These are phyloP conservation scores for Talaromyces thailandensis DNA, from an alignment of 495 filamentous ascomycete genomes.

Conservation along the genomic window DNA sequence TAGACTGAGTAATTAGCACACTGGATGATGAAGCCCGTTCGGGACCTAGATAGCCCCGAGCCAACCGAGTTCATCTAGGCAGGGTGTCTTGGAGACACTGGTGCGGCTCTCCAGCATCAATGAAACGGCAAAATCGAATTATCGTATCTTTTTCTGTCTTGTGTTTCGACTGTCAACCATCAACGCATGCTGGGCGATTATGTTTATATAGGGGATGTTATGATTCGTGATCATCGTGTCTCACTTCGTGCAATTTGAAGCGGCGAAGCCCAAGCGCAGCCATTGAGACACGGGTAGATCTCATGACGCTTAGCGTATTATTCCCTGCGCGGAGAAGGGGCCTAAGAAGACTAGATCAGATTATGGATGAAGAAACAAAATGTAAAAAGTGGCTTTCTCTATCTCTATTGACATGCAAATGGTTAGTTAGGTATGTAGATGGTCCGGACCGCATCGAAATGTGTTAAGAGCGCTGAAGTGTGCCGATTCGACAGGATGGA, in stretches of 20 bases:
- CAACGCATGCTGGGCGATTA: not conserved
- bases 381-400: not conserved
- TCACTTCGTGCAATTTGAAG: not conserved
- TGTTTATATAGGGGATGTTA: not conserved
- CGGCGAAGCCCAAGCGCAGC: not conserved
- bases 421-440: not conserved
- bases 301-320: not conserved
- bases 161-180: too few species aligned
- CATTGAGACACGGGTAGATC: not conserved
- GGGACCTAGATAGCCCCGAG: not conserved
- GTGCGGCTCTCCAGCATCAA: not conserved
- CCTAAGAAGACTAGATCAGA: not conserved
- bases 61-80: not conserved
- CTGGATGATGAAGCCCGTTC: not conserved
- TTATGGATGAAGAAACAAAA: not conserved
- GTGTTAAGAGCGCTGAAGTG: not conserved
- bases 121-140: not conserved
- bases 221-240: not conserved
- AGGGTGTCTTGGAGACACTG: not conserved
- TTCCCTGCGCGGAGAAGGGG: not conserved
- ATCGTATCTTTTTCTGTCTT: too few species aligned
- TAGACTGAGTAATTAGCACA: not conserved
- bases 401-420: not conserved
- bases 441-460: not conserved
- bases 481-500: not conserved